These are phyloP conservation scores for Glonium stellatum DNA, from an alignment of 495 filamentous ascomycete genomes.

Conservation along the genomic window DNA sequence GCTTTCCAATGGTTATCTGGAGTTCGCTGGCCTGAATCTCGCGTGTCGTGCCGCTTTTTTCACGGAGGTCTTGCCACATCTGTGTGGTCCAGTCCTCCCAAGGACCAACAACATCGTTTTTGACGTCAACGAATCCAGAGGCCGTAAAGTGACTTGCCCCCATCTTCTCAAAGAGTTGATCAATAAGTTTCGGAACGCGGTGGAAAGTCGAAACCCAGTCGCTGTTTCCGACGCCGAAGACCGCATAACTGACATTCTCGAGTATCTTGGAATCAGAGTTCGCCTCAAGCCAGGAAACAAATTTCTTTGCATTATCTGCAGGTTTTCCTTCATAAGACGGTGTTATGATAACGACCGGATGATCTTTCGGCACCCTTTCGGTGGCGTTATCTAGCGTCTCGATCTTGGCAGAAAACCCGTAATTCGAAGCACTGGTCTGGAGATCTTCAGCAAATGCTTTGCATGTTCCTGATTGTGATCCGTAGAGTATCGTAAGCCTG, in stretches of 20 bases:
- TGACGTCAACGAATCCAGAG: constrained; percentile 16
- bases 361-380: constrained; percentile 8
- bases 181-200: constrained; percentile 12
- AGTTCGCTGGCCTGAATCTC: constrained; percentile 1
- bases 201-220: constrained; percentile 15
- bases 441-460: constrained; percentile 15
- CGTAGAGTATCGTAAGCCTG: constrained; percentile 14
- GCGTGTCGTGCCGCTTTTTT: neutral
- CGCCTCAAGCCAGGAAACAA: constrained; percentile 15
- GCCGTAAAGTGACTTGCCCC: constrained; percentile 6
- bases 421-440: constrained; percentile 7
- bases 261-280: neutral
- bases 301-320: constrained; percentile 17
- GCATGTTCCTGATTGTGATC: constrained; percentile 14
- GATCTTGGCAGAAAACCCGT: constrained; percentile 9
- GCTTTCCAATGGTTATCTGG: constrained; percentile 8
- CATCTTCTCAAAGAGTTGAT: constrained; percentile 15
- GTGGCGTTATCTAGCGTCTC: constrained; percentile 7
- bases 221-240: constrained; percentile 21
- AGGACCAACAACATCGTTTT: constrained; percentile 13
- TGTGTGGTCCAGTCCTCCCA: constrained; percentile 13
- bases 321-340: constrained; percentile 17
- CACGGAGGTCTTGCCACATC: constrained; percentile 12
- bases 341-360: constrained; percentile 14
- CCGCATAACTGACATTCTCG: constrained; percentile 14